Percentiles rank a stretch among this genome's conserved stretches.
phyloP scores from a whole-genome alignment of 2,329 filamentous ascomycete species.

The Fusarium succisae region DNA sequence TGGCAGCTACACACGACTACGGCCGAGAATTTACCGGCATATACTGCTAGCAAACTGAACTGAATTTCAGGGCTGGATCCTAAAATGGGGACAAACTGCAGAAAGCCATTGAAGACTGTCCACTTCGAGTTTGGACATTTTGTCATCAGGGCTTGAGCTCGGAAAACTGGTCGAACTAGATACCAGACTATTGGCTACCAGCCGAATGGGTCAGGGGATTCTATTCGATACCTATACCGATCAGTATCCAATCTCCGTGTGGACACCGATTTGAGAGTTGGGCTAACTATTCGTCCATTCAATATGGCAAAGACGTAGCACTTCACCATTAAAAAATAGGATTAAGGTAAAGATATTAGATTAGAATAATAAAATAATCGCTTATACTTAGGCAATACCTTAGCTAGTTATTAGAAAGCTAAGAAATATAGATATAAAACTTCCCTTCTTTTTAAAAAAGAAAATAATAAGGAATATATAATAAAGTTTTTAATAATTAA shows the following conservation, averaged over 20 bases:
- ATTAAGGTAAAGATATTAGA: no score
- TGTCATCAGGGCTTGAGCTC: slow-evolving; percentile 1
- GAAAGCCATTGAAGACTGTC: slow-evolving; percentile 24
- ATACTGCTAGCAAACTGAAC: not conserved
- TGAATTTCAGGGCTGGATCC: slow-evolving; percentile 48
- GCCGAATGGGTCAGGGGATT: slow-evolving; percentile 28
- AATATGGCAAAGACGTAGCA: slow-evolving; percentile 22
- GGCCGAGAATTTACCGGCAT: slow-evolving; percentile 46
- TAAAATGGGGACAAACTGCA: slow-evolving; percentile 40
- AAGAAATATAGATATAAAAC: no score
- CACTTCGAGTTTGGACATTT: slow-evolving; percentile 2
- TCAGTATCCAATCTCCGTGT: slow-evolving; percentile 14
- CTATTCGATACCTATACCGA: slow-evolving; percentile 3
- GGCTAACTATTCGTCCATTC: not conserved
- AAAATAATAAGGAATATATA: no score
- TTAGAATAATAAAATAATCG: no score
- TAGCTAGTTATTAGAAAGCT: no score
- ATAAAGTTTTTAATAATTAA: no score
- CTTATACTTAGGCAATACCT: no score
- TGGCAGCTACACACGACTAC: not conserved
- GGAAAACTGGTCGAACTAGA: not conserved
- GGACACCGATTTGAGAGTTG: slow-evolving; percentile 8
- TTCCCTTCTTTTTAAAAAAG: no score
- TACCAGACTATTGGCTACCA: slow-evolving; percentile 30
- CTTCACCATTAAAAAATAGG: not conserved